Evolutionary conservation across 2,329 filamentous ascomycete species (phyloP).

Genomic region (Drechslerella dactyloides): DNA sequence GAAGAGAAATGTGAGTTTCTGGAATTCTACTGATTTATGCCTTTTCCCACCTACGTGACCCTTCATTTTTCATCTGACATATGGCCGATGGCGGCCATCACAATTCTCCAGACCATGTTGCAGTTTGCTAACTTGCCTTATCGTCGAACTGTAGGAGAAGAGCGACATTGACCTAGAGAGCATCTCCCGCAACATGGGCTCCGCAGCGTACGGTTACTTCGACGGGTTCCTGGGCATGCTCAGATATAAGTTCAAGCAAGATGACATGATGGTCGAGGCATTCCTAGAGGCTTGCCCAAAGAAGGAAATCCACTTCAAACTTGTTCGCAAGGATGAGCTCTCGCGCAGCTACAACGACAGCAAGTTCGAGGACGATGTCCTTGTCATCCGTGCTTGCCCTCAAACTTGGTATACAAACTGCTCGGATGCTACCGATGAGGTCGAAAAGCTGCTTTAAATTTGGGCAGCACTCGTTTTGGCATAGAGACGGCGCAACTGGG

Average conservation of each 20-base stretch:
- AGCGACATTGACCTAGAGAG: constrained; percentile 32
- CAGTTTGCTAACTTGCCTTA: constrained; percentile 7
- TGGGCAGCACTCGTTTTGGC: background rate
- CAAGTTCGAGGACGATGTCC: constrained; percentile 25
- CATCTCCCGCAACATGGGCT: constrained; percentile 38
- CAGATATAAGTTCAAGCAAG: constrained; percentile 41
- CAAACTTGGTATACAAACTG: constrained; percentile 39
- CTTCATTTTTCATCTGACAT: too few relatives aligned
- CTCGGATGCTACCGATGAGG: constrained; percentile 22
- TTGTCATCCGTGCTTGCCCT: constrained; percentile 28
- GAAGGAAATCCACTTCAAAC: constrained; percentile 35
- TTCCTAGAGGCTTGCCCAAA: constrained; percentile 26
- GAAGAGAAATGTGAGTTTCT: constrained; percentile 33
- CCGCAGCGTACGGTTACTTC: constrained; percentile 31
- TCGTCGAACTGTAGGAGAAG: constrained; percentile 14
- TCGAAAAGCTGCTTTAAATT: constrained; percentile 31
- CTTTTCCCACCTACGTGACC: too few relatives aligned
- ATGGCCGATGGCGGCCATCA: too few relatives aligned
- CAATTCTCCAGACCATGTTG: background rate
- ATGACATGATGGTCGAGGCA: constrained; percentile 38
- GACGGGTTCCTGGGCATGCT: constrained; percentile 25
- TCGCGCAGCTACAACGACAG: background rate
- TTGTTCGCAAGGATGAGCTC: constrained; percentile 24
- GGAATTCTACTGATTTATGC: background rate
- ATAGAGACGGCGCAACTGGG: background rate